A percentile compares a stretch with the other conserved stretches of the same genome.
phyloP scores from a whole-genome alignment of 2,329 filamentous ascomycete genomes.

The Fusarium begoniae region DNA sequence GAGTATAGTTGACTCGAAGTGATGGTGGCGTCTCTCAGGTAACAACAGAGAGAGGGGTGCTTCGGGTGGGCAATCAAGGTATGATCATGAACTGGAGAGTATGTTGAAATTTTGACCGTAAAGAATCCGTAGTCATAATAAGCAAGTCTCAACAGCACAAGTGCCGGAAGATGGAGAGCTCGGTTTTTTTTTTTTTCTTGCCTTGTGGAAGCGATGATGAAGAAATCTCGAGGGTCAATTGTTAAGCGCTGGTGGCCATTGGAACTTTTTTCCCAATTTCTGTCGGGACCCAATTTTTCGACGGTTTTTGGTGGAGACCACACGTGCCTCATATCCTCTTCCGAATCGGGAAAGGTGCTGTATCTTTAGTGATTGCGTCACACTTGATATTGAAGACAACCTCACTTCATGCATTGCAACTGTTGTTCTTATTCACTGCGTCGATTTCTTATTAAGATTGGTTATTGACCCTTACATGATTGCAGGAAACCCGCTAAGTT shows the following conservation, averaged over 20 bases:
- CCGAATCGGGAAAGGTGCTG: not conserved
- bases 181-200: not conserved
- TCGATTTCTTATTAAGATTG: not conserved
- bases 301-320: constrained; percentile 39
- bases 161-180: constrained; percentile 6
- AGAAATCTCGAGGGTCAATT: constrained; percentile 18
- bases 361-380: constrained; percentile 9
- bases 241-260: constrained; percentile 28
- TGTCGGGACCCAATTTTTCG: constrained; percentile 39
- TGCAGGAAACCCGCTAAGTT: too few species aligned
- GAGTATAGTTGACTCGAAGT: constrained; percentile 6
- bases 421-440: not conserved
- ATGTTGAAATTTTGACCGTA: constrained; percentile 31
- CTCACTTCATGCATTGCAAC: not conserved
- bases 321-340: constrained; percentile 41
- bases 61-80: constrained; percentile 26
- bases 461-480: not conserved
- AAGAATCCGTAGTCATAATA: constrained; percentile 43
- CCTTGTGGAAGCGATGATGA: constrained; percentile 5
- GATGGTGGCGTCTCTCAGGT: constrained; percentile 41
- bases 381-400: constrained; percentile 1
- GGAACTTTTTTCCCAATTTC: constrained; percentile 39
- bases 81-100: constrained; percentile 38
- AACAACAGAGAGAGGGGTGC: constrained; percentile 37
- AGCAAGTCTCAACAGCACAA: constrained; percentile 20